Evolutionary conservation across 2,329 filamentous ascomycete species (phyloP), one percentile per base, ranked within the genome.

Genomic region (Emydomyces testavorans): DNA sequence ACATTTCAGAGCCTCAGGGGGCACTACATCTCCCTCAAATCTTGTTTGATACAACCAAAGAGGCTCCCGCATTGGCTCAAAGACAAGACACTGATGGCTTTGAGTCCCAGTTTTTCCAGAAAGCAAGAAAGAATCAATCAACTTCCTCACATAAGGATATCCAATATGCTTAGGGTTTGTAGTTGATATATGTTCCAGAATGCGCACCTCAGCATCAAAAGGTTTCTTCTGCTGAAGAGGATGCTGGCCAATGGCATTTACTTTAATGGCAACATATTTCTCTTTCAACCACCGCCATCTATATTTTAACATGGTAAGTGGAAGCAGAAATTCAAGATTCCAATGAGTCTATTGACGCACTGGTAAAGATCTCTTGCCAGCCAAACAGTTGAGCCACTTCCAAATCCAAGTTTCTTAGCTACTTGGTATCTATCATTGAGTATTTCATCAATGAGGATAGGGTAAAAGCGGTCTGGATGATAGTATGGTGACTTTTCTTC

Each of bases 21-120:
- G 61, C n/a, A 67, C 60, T 16, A 56, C 55, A 16, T 50, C 40
- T 4, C 49, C 55, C 3, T 48, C 43, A 13, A 51, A 64, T 50
- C 60, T 57, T 40, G 53, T 32, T 42, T 56, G 52, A 35, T 60
- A 62, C 21, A 57, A 38, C 57, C 62, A 62, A 24, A 67, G 55
- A 6, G 64, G 60, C 47, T 68, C 64, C 21, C 65, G 56, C 43
- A 67, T 53, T 0, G 65, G 62, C 36, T 66, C 60, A 43, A 61
- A 64, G 3, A 66, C 64, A 15, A 68, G 54, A 40, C 63, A 65
- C 1, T 61, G 8, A 54, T 67, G 64, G n/a, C 35, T 55, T 31
- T 35, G 16, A 36, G 23, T 11, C 11, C 21, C 32, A 1, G 53
- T 54, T 1, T 28, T 41, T 7, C 49, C 37, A 38, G 54, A 43